Base-by-base conservation (phyloP, 164 flowering plant species). In the Aristolochia fimbriata region DNA sequence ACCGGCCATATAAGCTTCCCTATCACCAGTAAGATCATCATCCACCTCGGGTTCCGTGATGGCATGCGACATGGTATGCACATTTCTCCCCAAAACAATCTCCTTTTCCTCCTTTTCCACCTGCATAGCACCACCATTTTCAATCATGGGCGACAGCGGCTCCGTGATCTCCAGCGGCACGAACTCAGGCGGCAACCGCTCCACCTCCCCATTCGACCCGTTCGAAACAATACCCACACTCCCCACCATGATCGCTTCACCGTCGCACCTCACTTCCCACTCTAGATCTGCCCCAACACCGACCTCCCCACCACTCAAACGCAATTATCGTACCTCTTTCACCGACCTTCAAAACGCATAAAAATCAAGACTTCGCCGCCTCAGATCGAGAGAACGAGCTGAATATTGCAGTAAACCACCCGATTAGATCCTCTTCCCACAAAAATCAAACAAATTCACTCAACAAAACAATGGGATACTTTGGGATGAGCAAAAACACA, bases 1-100 rank as follows among this genome's bases (percentile, higher is more conserved):
- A 59, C 93, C 68, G 25, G 99, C 99, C 95, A 94, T 94, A 61
- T 77, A 74, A 23, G 97, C 99, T 14, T 94, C 99, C 76, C 82
- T 77, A 43, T 91, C 99, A 1, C 99, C 97, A 2, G 97, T 94
- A 15, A 77, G 65, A 54, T 91, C 97, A 51, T 94, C 99, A 56
- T 94, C 83, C 1, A 77, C 81, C 1, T 87, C 97, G 1, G 97
- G 99, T 70, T 94, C 99, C 47, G 84, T 85, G n/a, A 94, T 81
- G 47, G 73, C 86, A 12, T 81, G 74, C 69, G 86, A 83, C 64
- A 75, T 47, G n/a, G 93, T 83, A 61, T 88, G 97, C 51, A 94
- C 78, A 73, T 90, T 94, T 75, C 78, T 71, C 19, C 97, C 99
- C 9, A 94, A 70, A 60, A 91, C 93, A 21, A 91, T 84, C 76